Conservation (phyloP, 306 rosid genomes). For the cucumber (Cucumis sativus) region Cucumber_9930_V3 NC_026658.2:299001-299500, state of each 20-base stretch:
- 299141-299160: constrained; percentile 46
- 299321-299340: neutral
- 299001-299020: neutral
- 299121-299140: constrained; percentile 23
- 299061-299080: neutral
- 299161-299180: constrained; percentile 56
- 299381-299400: too few relatives aligned
- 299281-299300: neutral
- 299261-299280: neutral
- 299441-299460: too few relatives aligned
- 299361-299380: too few relatives aligned
- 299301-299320: neutral
- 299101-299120: neutral
- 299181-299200: constrained; percentile 50
- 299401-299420: too few relatives aligned
- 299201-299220: constrained; percentile 61
- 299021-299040: neutral
- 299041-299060: neutral
- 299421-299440: too few relatives aligned
- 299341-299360: too few relatives aligned
- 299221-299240: neutral
- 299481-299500: too few relatives aligned
- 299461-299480: too few relatives aligned
- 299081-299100: neutral
- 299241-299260: constrained; percentile 1